Base-by-base conservation (phyloP, 768 basidiomycete species). In the Pisolithus albus region DNA sequence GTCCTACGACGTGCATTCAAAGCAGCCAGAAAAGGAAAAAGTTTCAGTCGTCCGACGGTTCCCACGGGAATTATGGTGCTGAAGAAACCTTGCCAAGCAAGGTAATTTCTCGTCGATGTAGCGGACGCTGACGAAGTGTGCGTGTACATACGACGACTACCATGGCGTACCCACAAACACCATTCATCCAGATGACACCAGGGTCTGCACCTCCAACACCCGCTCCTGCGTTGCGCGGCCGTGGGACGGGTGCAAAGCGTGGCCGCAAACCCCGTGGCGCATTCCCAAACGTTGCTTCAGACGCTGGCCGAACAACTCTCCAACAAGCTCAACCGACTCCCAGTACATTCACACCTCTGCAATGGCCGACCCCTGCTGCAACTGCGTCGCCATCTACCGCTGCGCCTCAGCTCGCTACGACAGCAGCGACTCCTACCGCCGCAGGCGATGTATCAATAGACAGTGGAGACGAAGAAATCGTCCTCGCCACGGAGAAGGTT, bases 261-360 rank as follows among this genome's bases (percentile, higher is more conserved):
- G 73, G 76, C 51, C 66, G 73, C 41, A 80, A 80, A 61, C 76
- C 78, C 6, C 72, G 72, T 37, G 73, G 69, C 37, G 68, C 66
- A 21, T 68, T 74, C 11, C 53, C 66, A 26, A 64, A 56, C 10
- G 50, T 55, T 21, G 36, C 61, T 3, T 57, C 61, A 1, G 52
- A 57, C 61, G 10, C 56, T 54, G 16, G 18, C 36, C 52, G 51
- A 40, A 49, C 26, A 30, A 44, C 46, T 37, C 52, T 30, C 37
- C 66, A 45, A 49, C 52, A 47, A 23, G 49, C 38, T 13, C 51
- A 47, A n/a, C 24, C 52, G 5, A 50, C 52, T 21, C 41, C 55
- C 41, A 50, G 52, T 15, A 28, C 57, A 11, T 67, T 66, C 50
- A 57, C 66, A 8, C 63, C 64, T 40, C 68, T 69, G 7, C 71